These are phyloP conservation scores for Chlamydomonas schloesseri DNA, from an alignment of 139 green algal genomes.

Conservation along the genomic window DNA sequence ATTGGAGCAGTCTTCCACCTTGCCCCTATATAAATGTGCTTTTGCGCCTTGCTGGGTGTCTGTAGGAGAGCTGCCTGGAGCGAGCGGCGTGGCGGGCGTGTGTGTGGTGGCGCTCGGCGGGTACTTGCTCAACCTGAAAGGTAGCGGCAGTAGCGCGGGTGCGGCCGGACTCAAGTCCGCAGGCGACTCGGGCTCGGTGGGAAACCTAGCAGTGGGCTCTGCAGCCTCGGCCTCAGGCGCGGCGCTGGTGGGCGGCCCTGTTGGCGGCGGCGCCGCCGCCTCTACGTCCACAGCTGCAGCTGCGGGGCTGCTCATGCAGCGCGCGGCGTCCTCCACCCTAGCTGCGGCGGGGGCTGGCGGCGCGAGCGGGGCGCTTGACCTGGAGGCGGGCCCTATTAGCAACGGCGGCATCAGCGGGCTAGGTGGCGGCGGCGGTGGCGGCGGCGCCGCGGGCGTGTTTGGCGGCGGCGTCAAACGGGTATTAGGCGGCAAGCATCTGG, in stretches of 20 bases:
- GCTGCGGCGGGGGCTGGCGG: not conserved
- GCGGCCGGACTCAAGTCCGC: not conserved
- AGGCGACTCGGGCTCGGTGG: too few species aligned
- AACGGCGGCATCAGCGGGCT: too few species aligned
- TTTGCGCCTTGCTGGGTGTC: not conserved
- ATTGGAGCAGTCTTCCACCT: too few species aligned
- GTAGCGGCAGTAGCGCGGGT: not conserved
- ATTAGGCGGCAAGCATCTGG: too few species aligned
- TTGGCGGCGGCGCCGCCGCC: not conserved
- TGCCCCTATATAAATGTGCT: too few species aligned
- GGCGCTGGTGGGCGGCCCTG: too few species aligned
- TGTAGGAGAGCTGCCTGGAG: constrained; percentile 19
- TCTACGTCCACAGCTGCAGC: not conserved
- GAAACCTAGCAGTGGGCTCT: too few species aligned
- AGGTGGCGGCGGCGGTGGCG: not conserved
- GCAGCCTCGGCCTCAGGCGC: too few species aligned
- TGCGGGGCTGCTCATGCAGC: constrained; percentile 5
- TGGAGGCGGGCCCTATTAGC: too few species aligned
- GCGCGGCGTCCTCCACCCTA: not conserved
- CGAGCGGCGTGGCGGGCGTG: constrained; percentile 55
- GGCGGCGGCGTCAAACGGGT: not conserved
- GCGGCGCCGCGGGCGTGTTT: not conserved
- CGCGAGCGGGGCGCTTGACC: too few species aligned
- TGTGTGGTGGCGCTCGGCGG: constrained; percentile 55
- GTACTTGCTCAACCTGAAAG: constrained; percentile 55